A percentile compares a stretch with the other conserved stretches of the same genome.
Conservation (phyloP, 192 early-diverging fungal genomes). For the Coemansia sp. region DNA sequence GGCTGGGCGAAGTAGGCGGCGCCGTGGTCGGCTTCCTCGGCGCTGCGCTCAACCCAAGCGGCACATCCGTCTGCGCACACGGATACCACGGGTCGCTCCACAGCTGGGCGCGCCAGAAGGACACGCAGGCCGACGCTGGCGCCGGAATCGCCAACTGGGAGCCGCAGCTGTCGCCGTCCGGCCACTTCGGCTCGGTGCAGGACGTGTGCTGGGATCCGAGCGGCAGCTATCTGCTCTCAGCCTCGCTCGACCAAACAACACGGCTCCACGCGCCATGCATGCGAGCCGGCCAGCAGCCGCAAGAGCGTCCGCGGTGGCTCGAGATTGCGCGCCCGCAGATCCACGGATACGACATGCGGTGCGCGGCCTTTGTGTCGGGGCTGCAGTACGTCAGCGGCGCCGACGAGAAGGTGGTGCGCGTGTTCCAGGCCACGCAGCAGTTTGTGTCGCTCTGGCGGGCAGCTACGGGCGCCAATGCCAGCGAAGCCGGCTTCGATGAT, state of each 20-base stretch:
- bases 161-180: conserved; percentile 70
- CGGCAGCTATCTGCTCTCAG: conserved; percentile 70
- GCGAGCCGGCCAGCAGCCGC: conserved; percentile 9
- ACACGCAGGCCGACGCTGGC: neutral
- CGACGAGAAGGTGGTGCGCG: conserved; percentile 92
- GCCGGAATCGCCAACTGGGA: conserved; percentile 57
- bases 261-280: conserved; percentile 81
- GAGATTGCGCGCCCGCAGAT: conserved; percentile 94
- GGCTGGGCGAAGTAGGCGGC: conserved; percentile 89
- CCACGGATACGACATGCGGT: conserved; percentile 93
- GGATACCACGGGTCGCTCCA: conserved; percentile 85
- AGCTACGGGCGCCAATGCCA: neutral
- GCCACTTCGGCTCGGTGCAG: conserved; percentile 80
- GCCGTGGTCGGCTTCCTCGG: conserved; percentile 80
- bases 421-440: conserved; percentile 81
- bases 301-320: conserved; percentile 65
- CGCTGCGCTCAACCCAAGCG: conserved; percentile 67
- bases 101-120: conserved; percentile 60
- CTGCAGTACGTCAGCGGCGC: conserved; percentile 84
- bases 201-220: conserved; percentile 80
- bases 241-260: conserved; percentile 86
- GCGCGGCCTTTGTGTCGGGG: conserved; percentile 72
- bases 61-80: conserved; percentile 68
- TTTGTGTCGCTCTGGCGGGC: conserved; percentile 68
- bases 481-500: neutral